Conservation (phyloP, 768 basidiomycete species). For the Asterophora lycoperdoides region DNA sequence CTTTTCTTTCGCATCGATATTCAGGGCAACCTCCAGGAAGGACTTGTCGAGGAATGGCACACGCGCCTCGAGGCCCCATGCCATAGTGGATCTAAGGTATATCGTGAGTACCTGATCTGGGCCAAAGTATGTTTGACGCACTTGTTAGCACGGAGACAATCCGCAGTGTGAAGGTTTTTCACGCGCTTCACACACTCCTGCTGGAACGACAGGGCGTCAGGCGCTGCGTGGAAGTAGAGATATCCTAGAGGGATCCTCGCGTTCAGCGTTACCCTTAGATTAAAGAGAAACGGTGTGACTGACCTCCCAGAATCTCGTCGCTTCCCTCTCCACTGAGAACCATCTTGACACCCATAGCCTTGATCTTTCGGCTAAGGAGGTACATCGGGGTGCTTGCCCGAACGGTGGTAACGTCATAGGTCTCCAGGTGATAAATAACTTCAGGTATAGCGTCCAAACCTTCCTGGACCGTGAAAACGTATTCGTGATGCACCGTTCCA, state of each 20-base stretch:
- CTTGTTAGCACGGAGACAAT: conserved; percentile 99
- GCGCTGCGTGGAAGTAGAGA: conserved; percentile 99
- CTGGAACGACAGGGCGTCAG: conserved; percentile 83
- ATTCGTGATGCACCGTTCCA: conserved; percentile 96
- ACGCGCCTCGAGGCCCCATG: conserved; percentile 97
- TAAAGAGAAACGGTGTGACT: background rate
- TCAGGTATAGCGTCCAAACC: conserved; percentile 96
- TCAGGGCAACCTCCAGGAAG: conserved; percentile 94
- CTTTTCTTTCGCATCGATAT: conserved; percentile 82
- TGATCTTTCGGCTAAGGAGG: conserved; percentile 95
- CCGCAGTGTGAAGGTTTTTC: conserved; percentile 95
- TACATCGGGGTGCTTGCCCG: conserved; percentile 99
- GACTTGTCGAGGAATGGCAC: conserved; percentile 98
- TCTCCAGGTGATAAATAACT: conserved; percentile 97
- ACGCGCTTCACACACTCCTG: conserved; percentile 93
- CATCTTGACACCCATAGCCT: conserved; percentile 99
- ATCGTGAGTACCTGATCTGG: background rate
- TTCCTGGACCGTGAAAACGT: conserved; percentile 97
- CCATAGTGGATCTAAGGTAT: conserved; percentile 84
- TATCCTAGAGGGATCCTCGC: conserved; percentile 57
- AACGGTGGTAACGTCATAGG: conserved; percentile 98
- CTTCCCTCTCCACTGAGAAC: conserved; percentile 96
- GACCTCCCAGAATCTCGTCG: conserved; percentile 96
- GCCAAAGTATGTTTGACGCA: conserved; percentile 28
- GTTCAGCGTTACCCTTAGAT: background rate